phyloP scores from a whole-genome alignment of 1,284 basidiomycete species.

The Fomitopsis palustris region DNA sequence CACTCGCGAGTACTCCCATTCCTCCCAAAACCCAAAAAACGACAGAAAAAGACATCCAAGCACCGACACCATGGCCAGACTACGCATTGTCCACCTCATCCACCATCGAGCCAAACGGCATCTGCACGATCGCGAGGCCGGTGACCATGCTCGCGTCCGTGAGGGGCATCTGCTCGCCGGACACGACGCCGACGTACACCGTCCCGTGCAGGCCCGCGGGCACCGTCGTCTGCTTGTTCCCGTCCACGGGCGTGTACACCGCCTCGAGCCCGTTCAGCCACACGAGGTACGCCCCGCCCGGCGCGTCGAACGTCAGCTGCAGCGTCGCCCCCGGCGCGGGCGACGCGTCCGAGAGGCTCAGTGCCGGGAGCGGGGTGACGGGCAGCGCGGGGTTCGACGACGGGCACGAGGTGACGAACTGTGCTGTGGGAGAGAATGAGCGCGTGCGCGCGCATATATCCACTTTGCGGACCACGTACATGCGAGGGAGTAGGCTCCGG shows the following conservation, averaged over 20 bases:
- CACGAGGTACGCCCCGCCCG: conserved; percentile 29
- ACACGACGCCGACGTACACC: conserved; percentile 29
- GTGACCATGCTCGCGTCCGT: conserved; percentile 24
- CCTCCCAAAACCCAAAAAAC: no score
- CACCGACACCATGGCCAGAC: no score
- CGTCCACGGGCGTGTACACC: conserved; percentile 29
- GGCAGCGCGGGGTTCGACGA: conserved; percentile 32
- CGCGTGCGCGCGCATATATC: conserved; percentile 14
- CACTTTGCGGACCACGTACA: conserved; percentile 6
- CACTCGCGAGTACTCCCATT: no score
- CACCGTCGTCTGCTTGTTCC: conserved; percentile 28
- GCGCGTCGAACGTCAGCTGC: conserved; percentile 24
- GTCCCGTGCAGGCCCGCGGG: conserved; percentile 28
- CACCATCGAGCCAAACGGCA: conserved; percentile 21
- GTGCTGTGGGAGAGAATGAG: conserved; percentile 21
- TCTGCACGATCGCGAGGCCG: conserved; percentile 30
- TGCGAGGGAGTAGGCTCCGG: conserved; percentile 43
- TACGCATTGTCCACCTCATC: neutral
- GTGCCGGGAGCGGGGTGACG: conserved; percentile 36
- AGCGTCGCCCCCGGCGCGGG: conserved; percentile 22
- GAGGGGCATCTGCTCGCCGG: conserved; percentile 21
- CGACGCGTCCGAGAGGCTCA: conserved; percentile 24
- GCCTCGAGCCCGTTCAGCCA: conserved; percentile 37
- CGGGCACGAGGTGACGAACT: conserved; percentile 49
- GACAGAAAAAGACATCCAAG: no score